phyloP scores from a whole-genome alignment of 2,329 filamentous ascomycete genomes.

The Cladosporium sp. region DNA sequence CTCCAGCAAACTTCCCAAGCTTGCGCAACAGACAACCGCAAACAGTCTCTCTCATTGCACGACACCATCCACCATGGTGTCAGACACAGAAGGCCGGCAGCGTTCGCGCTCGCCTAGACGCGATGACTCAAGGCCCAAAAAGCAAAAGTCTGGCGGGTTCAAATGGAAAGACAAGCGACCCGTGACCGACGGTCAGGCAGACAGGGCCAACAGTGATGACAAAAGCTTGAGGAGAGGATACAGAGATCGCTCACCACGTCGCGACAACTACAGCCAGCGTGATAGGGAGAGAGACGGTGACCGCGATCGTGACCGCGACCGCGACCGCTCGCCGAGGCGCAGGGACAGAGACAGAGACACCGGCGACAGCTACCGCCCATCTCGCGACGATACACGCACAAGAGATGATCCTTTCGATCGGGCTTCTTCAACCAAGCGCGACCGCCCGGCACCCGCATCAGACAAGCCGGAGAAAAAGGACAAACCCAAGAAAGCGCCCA shows the following conservation, averaged over 20 bases:
- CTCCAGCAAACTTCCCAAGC: slow-evolving; percentile 13
- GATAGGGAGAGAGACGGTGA: slow-evolving; percentile 21
- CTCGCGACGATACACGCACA: slow-evolving; percentile 16
- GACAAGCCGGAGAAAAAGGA: slow-evolving; percentile 33
- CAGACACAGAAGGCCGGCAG: slow-evolving; percentile 13
- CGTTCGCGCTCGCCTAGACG: slow-evolving; percentile 38
- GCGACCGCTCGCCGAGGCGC: slow-evolving; percentile 31
- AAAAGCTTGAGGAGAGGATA: slow-evolving; percentile 38
- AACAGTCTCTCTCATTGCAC: background rate
- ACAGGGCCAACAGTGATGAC: slow-evolving; percentile 24
- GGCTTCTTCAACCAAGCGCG: slow-evolving; percentile 19
- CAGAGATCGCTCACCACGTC: slow-evolving; percentile 37
- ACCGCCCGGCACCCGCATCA: slow-evolving; percentile 15
- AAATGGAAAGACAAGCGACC: slow-evolving; percentile 42
- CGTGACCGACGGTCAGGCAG: slow-evolving; percentile 28
- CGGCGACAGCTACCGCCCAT: slow-evolving; percentile 43
- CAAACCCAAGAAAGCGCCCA: slow-evolving; percentile 31
- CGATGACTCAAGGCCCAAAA: slow-evolving; percentile 32
- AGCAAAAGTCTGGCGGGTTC: slow-evolving; percentile 38
- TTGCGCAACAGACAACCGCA: background rate
- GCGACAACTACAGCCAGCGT: slow-evolving; percentile 29
- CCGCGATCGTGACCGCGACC: slow-evolving; percentile 23
- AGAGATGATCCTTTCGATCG: slow-evolving; percentile 5
- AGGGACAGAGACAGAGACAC: slow-evolving; percentile 29
- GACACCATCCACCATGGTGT: slow-evolving; percentile 16